Evolutionary conservation across 257 asterid genomes (phyloP).

Genomic region (Henckelia pumila): DNA sequence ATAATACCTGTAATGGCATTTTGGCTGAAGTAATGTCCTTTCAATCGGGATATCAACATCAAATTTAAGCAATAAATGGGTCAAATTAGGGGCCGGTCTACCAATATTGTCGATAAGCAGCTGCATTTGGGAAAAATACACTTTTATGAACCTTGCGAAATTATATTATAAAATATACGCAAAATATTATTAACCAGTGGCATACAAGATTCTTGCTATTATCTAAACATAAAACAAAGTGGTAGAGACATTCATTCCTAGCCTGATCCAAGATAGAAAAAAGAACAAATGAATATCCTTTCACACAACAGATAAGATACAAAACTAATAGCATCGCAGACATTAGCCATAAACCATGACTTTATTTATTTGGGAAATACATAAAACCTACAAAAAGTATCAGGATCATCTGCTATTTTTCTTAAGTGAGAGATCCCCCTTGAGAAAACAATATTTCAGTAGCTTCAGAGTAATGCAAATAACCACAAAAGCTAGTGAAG

Average conservation of each 20-base stretch:
- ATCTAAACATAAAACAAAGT: too few species aligned
- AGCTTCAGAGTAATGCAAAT: too few species aligned
- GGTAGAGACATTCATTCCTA: background rate
- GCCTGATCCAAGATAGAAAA: background rate
- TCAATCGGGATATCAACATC: constrained; percentile 78
- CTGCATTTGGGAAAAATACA: constrained; percentile 49
- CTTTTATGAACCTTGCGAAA: constrained; percentile 6
- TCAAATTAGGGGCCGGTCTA: constrained; percentile 83
- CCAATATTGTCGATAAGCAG: constrained; percentile 79
- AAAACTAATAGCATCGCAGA: background rate
- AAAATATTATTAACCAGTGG: too few species aligned
- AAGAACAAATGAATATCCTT: background rate
- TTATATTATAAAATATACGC: background rate
- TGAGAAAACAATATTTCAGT: background rate
- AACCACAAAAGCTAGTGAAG: background rate
- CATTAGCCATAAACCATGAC: background rate
- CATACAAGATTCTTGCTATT: too few species aligned
- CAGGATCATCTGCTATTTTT: background rate
- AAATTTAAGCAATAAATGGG: constrained; percentile 88
- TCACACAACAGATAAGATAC: background rate
- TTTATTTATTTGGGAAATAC: too few species aligned
- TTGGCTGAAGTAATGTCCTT: constrained; percentile 85
- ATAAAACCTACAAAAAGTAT: background rate
- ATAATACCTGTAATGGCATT: constrained; percentile 74
- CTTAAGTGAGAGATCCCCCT: background rate